phyloP scores from a whole-genome alignment of 768 basidiomycete species.

The Cubamyces lactineus region DNA sequence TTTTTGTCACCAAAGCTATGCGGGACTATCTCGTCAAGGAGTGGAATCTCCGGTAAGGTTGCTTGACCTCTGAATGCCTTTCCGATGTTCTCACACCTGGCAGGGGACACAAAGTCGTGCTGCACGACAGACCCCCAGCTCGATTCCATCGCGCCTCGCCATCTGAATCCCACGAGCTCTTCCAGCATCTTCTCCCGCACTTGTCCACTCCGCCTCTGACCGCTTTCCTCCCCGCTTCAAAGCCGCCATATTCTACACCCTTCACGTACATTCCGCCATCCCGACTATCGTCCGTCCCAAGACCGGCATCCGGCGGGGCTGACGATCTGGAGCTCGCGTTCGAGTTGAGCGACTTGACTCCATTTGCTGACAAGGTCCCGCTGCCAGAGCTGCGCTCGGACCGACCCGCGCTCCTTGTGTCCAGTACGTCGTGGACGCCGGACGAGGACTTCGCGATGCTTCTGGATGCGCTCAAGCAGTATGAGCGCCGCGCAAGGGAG shows the following conservation, averaged over 20 bases:
- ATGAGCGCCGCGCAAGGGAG: conserved; percentile 61
- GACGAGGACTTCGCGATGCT: conserved; percentile 95
- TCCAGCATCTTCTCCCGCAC: conserved; percentile 54
- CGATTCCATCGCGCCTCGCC: conserved; percentile 76
- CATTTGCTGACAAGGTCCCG: conserved; percentile 24
- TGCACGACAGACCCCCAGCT: conserved; percentile 89
- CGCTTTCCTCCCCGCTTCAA: conserved; percentile 56
- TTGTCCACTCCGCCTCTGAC: conserved; percentile 52
- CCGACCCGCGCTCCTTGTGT: conserved; percentile 85
- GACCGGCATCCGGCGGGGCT: not conserved
- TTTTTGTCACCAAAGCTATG: conserved; percentile 95
- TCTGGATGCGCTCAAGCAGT: conserved; percentile 69
- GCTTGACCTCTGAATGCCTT: not conserved
- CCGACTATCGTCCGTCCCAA: conserved; percentile 6
- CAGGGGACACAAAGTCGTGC: conserved; percentile 78
- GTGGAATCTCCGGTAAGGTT: conserved; percentile 75
- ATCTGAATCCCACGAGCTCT: conserved; percentile 74
- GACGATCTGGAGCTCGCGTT: not conserved
- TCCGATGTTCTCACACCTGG: conserved; percentile 9
- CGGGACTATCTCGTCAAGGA: conserved; percentile 64
- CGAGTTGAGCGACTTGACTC: conserved; percentile 16
- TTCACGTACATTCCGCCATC: conserved; percentile 53
- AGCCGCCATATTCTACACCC: conserved; percentile 61
- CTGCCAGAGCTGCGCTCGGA: conserved; percentile 63
- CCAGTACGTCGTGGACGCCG: conserved; percentile 95